phyloP scores from a whole-genome alignment of 768 basidiomycete species.

The Rhodosporidiobolus odoratus region DNA sequence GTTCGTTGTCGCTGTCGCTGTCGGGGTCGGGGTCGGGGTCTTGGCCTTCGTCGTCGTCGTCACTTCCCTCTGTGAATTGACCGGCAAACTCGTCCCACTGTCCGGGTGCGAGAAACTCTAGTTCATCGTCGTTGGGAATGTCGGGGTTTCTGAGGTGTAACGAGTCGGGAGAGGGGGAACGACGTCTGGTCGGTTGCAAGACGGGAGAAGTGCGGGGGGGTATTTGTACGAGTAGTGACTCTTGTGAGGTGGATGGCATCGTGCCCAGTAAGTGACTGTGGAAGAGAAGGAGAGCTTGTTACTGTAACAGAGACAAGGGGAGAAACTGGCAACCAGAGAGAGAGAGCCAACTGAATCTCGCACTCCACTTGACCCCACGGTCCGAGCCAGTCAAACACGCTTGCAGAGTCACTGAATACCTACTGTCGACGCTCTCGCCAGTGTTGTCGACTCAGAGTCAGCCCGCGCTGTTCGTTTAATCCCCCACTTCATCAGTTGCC shows the following conservation, averaged over 20 bases:
- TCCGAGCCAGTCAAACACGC: too few relatives aligned
- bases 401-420: too few relatives aligned
- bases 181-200: background rate
- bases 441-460: too few relatives aligned
- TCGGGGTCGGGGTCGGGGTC: conserved; percentile 16
- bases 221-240: conserved; percentile 22
- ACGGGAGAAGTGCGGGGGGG: conserved; percentile 13
- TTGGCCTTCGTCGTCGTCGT: conserved; percentile 16
- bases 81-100: conserved; percentile 18
- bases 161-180: conserved; percentile 15
- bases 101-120: conserved; percentile 38
- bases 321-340: too few relatives aligned
- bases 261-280: too few relatives aligned
- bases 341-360: too few relatives aligned
- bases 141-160: conserved; percentile 41
- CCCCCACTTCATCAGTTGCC: too few relatives aligned
- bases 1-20: conserved; percentile 18
- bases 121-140: conserved; percentile 36
- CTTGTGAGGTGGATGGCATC: background rate
- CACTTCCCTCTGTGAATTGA: conserved; percentile 10
- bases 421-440: too few relatives aligned
- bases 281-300: too few relatives aligned
- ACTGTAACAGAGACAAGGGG: too few relatives aligned
- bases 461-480: too few relatives aligned
- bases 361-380: too few relatives aligned